Conservation (phyloP, 805 yeast species). For the Metschnikowia hibisci region DNA sequence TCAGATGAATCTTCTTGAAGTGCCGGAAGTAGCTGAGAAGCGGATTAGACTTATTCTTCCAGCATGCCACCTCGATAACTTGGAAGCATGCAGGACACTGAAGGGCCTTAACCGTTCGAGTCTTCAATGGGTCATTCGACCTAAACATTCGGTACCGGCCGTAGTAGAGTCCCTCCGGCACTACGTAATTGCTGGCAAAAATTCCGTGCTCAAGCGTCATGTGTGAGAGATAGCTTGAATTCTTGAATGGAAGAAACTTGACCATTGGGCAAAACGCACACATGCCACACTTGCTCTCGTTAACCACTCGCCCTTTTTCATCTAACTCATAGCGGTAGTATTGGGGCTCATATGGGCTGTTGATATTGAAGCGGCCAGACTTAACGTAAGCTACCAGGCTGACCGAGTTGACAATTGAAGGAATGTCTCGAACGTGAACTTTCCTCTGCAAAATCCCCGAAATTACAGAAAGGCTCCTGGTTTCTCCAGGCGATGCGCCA, state of each 20-base stretch:
- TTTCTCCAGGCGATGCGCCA: background rate
- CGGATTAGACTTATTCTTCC: conserved; percentile 27
- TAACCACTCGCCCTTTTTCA: conserved; percentile 17
- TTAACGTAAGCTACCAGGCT: conserved; percentile 23
- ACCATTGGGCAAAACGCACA: conserved; percentile 31
- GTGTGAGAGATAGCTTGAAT: conserved; percentile 32
- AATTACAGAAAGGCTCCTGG: conserved; percentile 4
- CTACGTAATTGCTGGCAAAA: conserved; percentile 27
- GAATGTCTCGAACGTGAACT: conserved; percentile 19
- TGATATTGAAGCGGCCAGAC: conserved; percentile 18
- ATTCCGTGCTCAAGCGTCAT: conserved; percentile 34
- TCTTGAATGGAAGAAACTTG: conserved; percentile 30
- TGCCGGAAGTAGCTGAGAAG: conserved; percentile 29
- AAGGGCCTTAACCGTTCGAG: conserved; percentile 23
- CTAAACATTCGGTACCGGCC: conserved; percentile 25
- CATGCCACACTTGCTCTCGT: conserved; percentile 29
- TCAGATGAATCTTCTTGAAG: conserved; percentile 25
- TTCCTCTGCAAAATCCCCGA: conserved; percentile 19
- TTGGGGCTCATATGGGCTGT: conserved; percentile 32
- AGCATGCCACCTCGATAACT: conserved; percentile 27
- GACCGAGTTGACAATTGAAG: conserved; percentile 16
- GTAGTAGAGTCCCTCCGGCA: conserved; percentile 30
- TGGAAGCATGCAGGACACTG: conserved; percentile 27
- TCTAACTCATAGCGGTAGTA: conserved; percentile 27
- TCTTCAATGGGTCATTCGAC: conserved; percentile 11